phyloP scores from a whole-genome alignment of 169 alveolate species.

The Plasmodium yoelii region DNA sequence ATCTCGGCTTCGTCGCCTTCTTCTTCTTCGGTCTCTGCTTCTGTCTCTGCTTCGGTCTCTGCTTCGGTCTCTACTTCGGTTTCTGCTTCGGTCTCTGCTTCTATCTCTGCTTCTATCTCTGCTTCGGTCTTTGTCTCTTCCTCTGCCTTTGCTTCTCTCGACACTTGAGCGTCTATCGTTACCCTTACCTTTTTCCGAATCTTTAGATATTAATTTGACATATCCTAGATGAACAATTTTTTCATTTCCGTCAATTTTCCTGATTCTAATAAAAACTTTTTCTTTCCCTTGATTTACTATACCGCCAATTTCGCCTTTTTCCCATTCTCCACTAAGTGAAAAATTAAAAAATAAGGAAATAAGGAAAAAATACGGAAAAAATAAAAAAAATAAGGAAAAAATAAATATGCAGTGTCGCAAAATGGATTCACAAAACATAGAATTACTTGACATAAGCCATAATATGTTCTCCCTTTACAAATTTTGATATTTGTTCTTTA shows the following conservation, averaged over 20 bases:
- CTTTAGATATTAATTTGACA: slow-evolving; percentile 71
- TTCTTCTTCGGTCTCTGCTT: slow-evolving; percentile 26
- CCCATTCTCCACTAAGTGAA: slow-evolving; percentile 85
- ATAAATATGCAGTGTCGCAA: not conserved
- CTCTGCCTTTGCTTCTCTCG: slow-evolving; percentile 44
- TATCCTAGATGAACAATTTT: slow-evolving; percentile 82
- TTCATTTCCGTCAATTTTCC: slow-evolving; percentile 78
- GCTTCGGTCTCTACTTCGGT: slow-evolving; percentile 15
- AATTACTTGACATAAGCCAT: slow-evolving; percentile 68
- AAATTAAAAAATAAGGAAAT: slow-evolving; percentile 6
- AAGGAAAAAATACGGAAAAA: not conserved
- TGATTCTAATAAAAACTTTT: slow-evolving; percentile 77
- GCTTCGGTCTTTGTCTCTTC: slow-evolving; percentile 12
- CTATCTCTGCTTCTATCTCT: slow-evolving; percentile 54
- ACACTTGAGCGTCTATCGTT: slow-evolving; percentile 8
- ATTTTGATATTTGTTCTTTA: slow-evolving; percentile 44
- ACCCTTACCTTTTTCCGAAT: slow-evolving; percentile 41
- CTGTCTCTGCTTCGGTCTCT: slow-evolving; percentile 36
- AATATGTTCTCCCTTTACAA: slow-evolving; percentile 66
- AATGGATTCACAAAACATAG: not conserved
- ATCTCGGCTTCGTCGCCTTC: slow-evolving; percentile 7
- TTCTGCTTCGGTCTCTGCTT: slow-evolving; percentile 20
- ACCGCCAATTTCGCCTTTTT: slow-evolving; percentile 80
- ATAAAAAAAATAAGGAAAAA: not conserved
- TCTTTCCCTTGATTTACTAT: slow-evolving; percentile 78